These are phyloP conservation scores for Ustulina deusta DNA, from an alignment of 2,329 filamentous ascomycete genomes.

Conservation along the genomic window DNA sequence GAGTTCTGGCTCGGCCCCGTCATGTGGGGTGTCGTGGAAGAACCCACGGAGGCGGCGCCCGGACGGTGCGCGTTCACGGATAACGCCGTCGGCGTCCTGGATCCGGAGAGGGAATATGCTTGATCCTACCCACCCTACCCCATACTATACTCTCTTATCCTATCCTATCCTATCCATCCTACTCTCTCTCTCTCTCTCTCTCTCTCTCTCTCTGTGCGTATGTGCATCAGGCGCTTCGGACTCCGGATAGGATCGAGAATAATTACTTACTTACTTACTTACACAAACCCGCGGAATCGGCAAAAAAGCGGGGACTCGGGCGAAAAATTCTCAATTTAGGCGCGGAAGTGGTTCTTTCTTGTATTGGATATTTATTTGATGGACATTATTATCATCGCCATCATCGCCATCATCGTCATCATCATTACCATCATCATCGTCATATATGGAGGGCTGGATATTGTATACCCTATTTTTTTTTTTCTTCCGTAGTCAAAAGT, in stretches of 20 bases:
- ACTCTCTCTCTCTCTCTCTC: not conserved
- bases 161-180: too few species aligned
- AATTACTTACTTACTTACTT: too few species aligned
- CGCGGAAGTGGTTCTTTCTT: not conserved
- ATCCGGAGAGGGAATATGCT: slow-evolving; percentile 55
- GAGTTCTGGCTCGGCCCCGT: slow-evolving; percentile 55
- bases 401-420: not conserved
- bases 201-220: not conserved
- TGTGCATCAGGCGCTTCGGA: not conserved
- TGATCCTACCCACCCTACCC: slow-evolving; percentile 15
- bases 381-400: not conserved
- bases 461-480: slow-evolving; percentile 19
- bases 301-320: not conserved
- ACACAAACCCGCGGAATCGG: too few species aligned
- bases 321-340: not conserved
- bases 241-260: not conserved
- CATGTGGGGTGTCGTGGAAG: slow-evolving; percentile 61
- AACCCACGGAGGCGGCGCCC: slow-evolving; percentile 54
- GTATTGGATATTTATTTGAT: slow-evolving; percentile 5
- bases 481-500: too few species aligned
- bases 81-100: slow-evolving; percentile 51
- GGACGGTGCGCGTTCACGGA: slow-evolving; percentile 61
- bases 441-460: slow-evolving; percentile 16
- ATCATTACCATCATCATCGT: not conserved
- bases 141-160: too few species aligned